Percentiles rank a stretch among this genome's conserved stretches.
Evolutionary conservation across 2,329 filamentous ascomycete genomes (phyloP).

Genomic region (Alternaria arbusti): DNA sequence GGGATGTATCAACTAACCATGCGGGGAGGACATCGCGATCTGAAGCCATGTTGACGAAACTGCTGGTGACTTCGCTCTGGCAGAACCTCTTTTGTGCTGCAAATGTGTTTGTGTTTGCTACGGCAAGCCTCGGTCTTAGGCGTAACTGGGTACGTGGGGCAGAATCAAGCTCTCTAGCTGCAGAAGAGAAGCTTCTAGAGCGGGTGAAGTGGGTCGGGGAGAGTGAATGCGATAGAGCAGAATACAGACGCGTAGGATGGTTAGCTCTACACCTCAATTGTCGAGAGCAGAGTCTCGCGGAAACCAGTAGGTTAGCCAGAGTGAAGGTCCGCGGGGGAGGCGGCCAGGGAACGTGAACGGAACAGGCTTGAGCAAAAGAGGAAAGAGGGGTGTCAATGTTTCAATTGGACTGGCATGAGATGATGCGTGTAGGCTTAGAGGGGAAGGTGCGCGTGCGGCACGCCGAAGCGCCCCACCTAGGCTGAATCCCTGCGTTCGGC

Average conservation of each 20-base stretch:
- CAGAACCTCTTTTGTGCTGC: slow-evolving; percentile 36
- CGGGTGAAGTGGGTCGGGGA: slow-evolving; percentile 12
- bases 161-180: slow-evolving; percentile 25
- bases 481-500: slow-evolving; percentile 13
- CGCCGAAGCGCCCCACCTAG: slow-evolving; percentile 19
- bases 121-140: slow-evolving; percentile 20
- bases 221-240: slow-evolving; percentile 10
- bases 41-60: slow-evolving; percentile 51
- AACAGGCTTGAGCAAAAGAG: neutral
- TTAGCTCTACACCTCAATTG: slow-evolving; percentile 26
- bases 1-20: slow-evolving; percentile 41
- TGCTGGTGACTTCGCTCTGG: slow-evolving; percentile 40
- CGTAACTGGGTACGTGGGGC: slow-evolving; percentile 24
- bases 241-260: slow-evolving; percentile 17
- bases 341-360: neutral
- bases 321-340: slow-evolving; percentile 23
- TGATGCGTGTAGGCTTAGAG: slow-evolving; percentile 15
- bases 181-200: slow-evolving; percentile 24
- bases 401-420: slow-evolving; percentile 25
- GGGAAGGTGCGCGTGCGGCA: slow-evolving; percentile 25
- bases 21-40: slow-evolving; percentile 56
- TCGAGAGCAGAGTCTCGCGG: slow-evolving; percentile 47
- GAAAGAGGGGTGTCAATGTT: slow-evolving; percentile 5
- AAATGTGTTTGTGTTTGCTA: slow-evolving; percentile 18
- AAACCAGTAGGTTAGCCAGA: slow-evolving; percentile 37